These are phyloP conservation scores for Streptanthus diversifolius DNA, from an alignment of 345 rosid genomes.

Conservation along the genomic window DNA sequence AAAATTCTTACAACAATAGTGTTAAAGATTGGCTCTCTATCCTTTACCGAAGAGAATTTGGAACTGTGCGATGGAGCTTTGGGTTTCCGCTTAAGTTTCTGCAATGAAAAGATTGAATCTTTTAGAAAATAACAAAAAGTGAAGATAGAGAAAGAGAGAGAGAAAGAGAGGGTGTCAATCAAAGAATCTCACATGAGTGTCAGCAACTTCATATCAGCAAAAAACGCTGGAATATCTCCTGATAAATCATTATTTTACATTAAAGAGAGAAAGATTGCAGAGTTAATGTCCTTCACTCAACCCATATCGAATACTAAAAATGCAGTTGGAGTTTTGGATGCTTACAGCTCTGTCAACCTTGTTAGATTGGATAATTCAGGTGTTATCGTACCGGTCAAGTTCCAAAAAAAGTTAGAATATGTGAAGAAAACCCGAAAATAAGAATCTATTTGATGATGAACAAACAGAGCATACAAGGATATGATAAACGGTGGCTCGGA, in stretches of 20 bases:
- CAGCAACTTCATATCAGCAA: constrained; percentile 35
- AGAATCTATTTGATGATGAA: not conserved
- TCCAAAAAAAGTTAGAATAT: not conserved
- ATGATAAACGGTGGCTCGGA: constrained; percentile 24
- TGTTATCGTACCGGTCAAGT: constrained; percentile 28
- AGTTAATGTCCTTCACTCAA: not conserved
- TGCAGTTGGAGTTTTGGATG: not conserved
- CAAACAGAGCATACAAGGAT: constrained; percentile 38
- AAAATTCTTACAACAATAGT: not conserved
- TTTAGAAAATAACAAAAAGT: not conserved
- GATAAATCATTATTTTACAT: constrained; percentile 27
- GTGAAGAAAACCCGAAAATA: not conserved
- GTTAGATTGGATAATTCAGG: constrained; percentile 26
- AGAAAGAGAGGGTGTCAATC: not conserved
- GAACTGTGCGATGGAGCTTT: constrained; percentile 1
- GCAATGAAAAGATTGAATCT: not conserved
- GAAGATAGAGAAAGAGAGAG: not conserved
- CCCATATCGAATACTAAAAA: not conserved
- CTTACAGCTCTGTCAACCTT: constrained; percentile 36
- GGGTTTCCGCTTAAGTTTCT: constrained; percentile 13
- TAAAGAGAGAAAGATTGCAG: not conserved
- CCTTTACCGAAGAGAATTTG: not conserved
- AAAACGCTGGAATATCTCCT: constrained; percentile 39
- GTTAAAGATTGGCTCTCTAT: not conserved
- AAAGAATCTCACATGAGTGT: constrained; percentile 38